These are phyloP conservation scores for Dryas drummondii DNA, from an alignment of 306 rosid species.

Conservation along the genomic window DNA sequence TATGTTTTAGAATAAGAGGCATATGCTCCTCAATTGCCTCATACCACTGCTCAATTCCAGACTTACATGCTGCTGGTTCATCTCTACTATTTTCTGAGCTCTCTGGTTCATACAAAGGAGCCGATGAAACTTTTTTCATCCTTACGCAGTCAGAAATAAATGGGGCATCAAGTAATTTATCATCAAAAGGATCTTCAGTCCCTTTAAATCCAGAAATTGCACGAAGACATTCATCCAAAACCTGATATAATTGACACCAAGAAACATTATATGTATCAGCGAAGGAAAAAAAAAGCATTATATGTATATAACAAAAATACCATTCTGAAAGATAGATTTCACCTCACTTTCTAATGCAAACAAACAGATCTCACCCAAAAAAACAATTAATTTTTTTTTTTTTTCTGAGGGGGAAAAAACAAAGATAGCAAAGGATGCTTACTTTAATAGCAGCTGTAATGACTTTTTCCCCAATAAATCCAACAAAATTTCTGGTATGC, in stretches of 20 bases:
- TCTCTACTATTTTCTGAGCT: conserved; percentile 29
- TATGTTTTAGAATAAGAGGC: conserved; percentile 58
- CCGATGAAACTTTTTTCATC: conserved; percentile 87
- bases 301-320: neutral
- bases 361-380: neutral
- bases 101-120: conserved; percentile 67
- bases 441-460: conserved; percentile 71
- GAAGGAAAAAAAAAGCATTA: neutral
- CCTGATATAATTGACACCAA: conserved; percentile 43
- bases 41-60: conserved; percentile 72
- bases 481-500: conserved; percentile 38
- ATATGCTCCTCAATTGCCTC: conserved; percentile 80
- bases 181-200: conserved; percentile 85
- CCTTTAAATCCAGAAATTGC: conserved; percentile 95
- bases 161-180: conserved; percentile 66
- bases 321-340: neutral
- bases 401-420: neutral
- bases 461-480: conserved; percentile 58
- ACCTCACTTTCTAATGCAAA: conserved; percentile 7
- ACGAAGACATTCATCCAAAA: conserved; percentile 84
- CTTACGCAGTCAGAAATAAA: conserved; percentile 82
- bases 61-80: conserved; percentile 38
- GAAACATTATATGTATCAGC: neutral
- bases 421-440: conserved; percentile 9
- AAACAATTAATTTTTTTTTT: neutral